phyloP scores from a whole-genome alignment of 2,329 filamentous ascomycete genomes.

The Sporothrix mexicana region DNA sequence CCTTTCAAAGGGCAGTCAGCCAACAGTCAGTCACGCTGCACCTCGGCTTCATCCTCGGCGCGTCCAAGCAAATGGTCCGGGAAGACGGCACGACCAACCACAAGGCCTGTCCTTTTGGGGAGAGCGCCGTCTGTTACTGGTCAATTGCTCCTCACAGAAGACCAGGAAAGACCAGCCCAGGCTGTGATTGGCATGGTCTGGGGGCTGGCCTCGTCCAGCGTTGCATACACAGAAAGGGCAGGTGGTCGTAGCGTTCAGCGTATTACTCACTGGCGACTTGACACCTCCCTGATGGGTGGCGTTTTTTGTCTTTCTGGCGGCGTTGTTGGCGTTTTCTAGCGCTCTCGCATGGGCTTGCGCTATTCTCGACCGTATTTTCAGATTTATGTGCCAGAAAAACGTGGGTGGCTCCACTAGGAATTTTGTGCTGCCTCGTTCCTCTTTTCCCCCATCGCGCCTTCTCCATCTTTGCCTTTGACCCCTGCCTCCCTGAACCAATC shows the following conservation, averaged over 20 bases:
- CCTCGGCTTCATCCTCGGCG: conserved; percentile 32
- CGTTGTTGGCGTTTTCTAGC: neutral
- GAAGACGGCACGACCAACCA: conserved; percentile 31
- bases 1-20: neutral
- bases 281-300: neutral
- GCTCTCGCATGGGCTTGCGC: neutral
- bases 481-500: conserved; percentile 9
- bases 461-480: no score
- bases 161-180: neutral
- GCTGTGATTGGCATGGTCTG: conserved; percentile 19
- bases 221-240: neutral
- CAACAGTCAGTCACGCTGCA: neutral
- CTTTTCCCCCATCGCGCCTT: neutral
- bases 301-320: neutral
- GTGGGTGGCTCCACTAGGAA: neutral
- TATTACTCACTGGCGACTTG: no score
- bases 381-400: neutral
- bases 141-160: neutral
- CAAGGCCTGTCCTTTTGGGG: neutral
- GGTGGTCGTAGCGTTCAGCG: neutral
- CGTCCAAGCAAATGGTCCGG: conserved; percentile 17
- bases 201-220: no score
- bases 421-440: neutral
- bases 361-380: neutral
- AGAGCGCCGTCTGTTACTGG: neutral